Evolutionary conservation across 2,329 filamentous ascomycete species (phyloP).

Genomic region (Cyanodermella asteris): DNA sequence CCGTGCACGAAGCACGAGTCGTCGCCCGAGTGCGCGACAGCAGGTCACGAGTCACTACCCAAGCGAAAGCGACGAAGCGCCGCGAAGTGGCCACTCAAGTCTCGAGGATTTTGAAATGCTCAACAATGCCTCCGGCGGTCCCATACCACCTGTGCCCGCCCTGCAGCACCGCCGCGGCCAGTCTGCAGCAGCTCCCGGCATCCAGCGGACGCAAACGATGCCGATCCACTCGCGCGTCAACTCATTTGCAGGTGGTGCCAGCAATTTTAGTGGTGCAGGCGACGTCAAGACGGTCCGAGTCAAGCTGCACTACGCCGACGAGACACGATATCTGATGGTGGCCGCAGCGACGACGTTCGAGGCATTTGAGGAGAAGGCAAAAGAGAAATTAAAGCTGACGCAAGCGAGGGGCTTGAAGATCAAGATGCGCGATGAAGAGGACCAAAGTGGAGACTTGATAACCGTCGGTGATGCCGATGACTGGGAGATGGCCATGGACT

Average conservation of each 20-base stretch:
- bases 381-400: slow-evolving; percentile 61
- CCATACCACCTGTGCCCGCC: slow-evolving; percentile 6
- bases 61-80: slow-evolving; percentile 2
- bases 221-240: slow-evolving; percentile 10
- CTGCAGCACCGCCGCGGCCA: slow-evolving; percentile 5
- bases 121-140: slow-evolving; percentile 5
- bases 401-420: slow-evolving; percentile 55
- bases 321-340: slow-evolving; percentile 85
- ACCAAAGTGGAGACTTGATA: slow-evolving; percentile 93
- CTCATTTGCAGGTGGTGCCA: slow-evolving; percentile 13
- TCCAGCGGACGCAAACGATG: slow-evolving; percentile 12
- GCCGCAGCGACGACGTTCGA: slow-evolving; percentile 48
- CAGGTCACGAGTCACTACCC: too few species aligned
- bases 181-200: slow-evolving; percentile 1
- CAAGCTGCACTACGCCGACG: slow-evolving; percentile 69
- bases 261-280: slow-evolving; percentile 7
- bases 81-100: slow-evolving; percentile 3
- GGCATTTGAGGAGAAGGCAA: slow-evolving; percentile 57
- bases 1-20: too few species aligned
- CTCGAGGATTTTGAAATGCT: slow-evolving; percentile 7
- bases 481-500: slow-evolving; percentile 63
- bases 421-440: slow-evolving; percentile 64
- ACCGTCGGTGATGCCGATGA: slow-evolving; percentile 95
- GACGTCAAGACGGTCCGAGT: slow-evolving; percentile 63
- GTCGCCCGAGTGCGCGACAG: too few species aligned